A percentile compares a stretch with the other conserved stretches of the same genome.
phyloP scores from a whole-genome alignment of 208 protist species.

The Herpetomonas tarakana region DNA sequence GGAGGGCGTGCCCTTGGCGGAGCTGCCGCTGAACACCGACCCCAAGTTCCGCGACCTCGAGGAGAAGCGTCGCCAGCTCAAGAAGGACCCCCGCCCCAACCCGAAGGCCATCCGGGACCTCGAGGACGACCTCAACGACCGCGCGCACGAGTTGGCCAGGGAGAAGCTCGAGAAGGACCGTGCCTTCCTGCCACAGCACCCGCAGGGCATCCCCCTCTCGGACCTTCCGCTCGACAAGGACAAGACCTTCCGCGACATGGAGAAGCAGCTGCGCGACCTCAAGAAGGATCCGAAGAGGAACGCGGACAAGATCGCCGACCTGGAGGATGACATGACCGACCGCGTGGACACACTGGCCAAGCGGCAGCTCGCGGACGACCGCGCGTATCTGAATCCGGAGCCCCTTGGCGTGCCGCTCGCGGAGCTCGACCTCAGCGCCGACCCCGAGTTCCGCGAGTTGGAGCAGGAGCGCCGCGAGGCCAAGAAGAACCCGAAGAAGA shows the following conservation, averaged over 20 bases:
- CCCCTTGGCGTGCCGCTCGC: slow-evolving; percentile 57
- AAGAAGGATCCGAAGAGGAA: slow-evolving; percentile 46
- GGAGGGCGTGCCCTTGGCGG: slow-evolving; percentile 48
- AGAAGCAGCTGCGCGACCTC: slow-evolving; percentile 46
- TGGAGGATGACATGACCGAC: slow-evolving; percentile 56
- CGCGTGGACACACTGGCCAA: slow-evolving; percentile 51
- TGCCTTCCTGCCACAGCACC: slow-evolving; percentile 47
- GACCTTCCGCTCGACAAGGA: slow-evolving; percentile 60
- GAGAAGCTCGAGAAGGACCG: slow-evolving; percentile 49
- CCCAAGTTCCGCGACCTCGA: slow-evolving; percentile 53
- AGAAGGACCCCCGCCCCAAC: slow-evolving; percentile 43
- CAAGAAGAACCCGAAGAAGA: slow-evolving; percentile 56
- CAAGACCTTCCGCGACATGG: slow-evolving; percentile 43
- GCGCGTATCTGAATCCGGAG: slow-evolving; percentile 68
- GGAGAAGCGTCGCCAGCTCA: slow-evolving; percentile 45
- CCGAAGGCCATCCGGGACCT: slow-evolving; percentile 42
- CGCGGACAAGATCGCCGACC: slow-evolving; percentile 28
- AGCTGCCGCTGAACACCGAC: slow-evolving; percentile 67
- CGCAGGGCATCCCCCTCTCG: slow-evolving; percentile 50
- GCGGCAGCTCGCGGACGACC: slow-evolving; percentile 39
- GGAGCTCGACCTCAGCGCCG: slow-evolving; percentile 60
- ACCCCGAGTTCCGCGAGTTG: slow-evolving; percentile 43
- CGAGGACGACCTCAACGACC: slow-evolving; percentile 58
- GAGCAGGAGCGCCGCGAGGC: slow-evolving; percentile 46
- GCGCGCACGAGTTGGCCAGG: slow-evolving; percentile 50